Conservation (phyloP, 1,284 basidiomycete species). For the Polyporus tsugae region DNA sequence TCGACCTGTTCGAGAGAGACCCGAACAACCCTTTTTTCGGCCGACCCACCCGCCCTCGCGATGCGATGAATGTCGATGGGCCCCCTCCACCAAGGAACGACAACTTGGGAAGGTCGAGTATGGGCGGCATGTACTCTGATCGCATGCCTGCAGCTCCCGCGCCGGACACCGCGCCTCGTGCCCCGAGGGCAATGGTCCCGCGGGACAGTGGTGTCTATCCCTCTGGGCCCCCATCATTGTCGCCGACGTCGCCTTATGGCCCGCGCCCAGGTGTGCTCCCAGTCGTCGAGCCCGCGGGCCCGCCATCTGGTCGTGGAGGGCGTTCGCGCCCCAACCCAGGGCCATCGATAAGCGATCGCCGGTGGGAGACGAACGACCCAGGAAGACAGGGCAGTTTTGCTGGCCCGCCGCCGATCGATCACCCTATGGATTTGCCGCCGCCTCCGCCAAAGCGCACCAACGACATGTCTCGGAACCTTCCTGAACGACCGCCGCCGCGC, state of each 20-base stretch:
- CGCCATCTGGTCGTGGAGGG: conserved; percentile 11
- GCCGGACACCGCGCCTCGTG: conserved; percentile 42
- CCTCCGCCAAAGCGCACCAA: not conserved
- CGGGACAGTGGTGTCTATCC: conserved; percentile 19
- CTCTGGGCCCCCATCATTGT: not conserved
- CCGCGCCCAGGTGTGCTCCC: conserved; percentile 13
- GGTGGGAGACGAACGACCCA: conserved; percentile 19
- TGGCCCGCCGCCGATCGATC: conserved; percentile 7
- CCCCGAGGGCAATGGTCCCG: conserved; percentile 50
- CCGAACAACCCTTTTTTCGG: not conserved
- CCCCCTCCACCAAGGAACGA: conserved; percentile 12
- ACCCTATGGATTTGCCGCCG: not conserved
- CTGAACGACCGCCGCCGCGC: conserved; percentile 16
- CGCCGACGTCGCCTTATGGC: conserved; percentile 14
- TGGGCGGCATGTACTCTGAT: conserved; percentile 37
- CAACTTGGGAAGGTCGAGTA: conserved; percentile 9
- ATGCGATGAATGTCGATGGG: conserved; percentile 42
- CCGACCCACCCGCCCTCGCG: not conserved
- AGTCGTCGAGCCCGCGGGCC: not conserved
- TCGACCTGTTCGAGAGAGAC: not conserved
- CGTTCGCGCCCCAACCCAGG: conserved; percentile 3
- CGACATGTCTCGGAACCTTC: conserved; percentile 21
- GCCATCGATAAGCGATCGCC: conserved; percentile 13
- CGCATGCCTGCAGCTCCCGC: conserved; percentile 25
- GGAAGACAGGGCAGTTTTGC: conserved; percentile 15